Conservation (phyloP, 495 filamentous ascomycete genomes). For the Hypoxylon subgilvum region DNA sequence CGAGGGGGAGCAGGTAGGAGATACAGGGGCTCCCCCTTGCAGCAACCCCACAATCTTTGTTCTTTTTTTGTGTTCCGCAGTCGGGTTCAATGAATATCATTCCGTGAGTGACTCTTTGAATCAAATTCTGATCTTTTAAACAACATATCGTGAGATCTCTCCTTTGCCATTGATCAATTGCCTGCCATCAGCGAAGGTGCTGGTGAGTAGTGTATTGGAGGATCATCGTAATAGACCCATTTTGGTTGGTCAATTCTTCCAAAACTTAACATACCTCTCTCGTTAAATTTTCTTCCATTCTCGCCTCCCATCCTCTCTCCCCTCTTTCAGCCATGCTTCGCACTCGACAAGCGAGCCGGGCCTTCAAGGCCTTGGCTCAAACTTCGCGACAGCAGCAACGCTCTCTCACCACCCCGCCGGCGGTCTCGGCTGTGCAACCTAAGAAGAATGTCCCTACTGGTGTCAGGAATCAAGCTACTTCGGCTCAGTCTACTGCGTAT, state of each 20-base stretch:
- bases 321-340: slow-evolving; percentile 48
- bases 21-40: slow-evolving; percentile 5
- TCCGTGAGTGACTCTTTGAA: slow-evolving; percentile 31
- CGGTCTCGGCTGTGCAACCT: slow-evolving; percentile 35
- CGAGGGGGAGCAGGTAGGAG: neutral
- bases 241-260: slow-evolving; percentile 8
- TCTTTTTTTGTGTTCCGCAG: slow-evolving; percentile 37
- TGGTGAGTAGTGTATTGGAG: slow-evolving; percentile 16
- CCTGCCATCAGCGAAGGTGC: slow-evolving; percentile 6
- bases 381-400: slow-evolving; percentile 40
- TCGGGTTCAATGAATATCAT: slow-evolving; percentile 24
- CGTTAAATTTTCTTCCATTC: slow-evolving; percentile 11
- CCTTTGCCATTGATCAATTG: slow-evolving; percentile 31
- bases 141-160: slow-evolving; percentile 17
- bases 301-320: neutral
- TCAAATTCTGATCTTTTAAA: slow-evolving; percentile 12
- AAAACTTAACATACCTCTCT: slow-evolving; percentile 4
- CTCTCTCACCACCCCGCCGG: slow-evolving; percentile 31
- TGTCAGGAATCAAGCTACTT: slow-evolving; percentile 48
- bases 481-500: slow-evolving; percentile 41
- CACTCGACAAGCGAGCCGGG: slow-evolving; percentile 48
- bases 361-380: slow-evolving; percentile 51
- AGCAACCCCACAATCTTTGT: slow-evolving; percentile 46
- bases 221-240: slow-evolving; percentile 6
- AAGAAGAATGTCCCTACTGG: slow-evolving; percentile 38